Base-by-base conservation (phyloP, 2,329 filamentous ascomycete species). In the Aspergillus jensenii region DNA sequence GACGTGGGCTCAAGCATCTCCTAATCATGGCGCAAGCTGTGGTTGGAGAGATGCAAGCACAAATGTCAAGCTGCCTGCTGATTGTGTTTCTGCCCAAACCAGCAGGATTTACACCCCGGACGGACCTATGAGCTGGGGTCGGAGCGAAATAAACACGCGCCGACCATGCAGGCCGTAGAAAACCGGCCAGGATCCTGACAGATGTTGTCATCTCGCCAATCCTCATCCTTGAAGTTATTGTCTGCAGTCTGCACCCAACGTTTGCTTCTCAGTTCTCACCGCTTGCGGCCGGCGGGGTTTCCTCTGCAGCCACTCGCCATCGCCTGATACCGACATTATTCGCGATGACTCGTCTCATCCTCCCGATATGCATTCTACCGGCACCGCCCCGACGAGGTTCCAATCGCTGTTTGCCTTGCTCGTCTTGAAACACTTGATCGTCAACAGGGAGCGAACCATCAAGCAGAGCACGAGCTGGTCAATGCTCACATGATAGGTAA, bases 61-160 rank as follows among this genome's bases (percentile, higher is more conserved):
- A 39, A 49, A 55, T 40, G 52, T 61, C 45, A 57, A 45, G 44
- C 48, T 52, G 49, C 35, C 52, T 46, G 58, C 46, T 27, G 56
- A 48, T 65, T 62, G 55, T 47, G 52, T 67, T 67, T 63, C 61
- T 67, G 65, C 65, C 65, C 63, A 66, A 67, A 55, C 58, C 52
- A 61, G 52, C 59, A 57, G 55, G 50, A 56, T 52, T 40, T 45
- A 39, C 25, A 35, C 40, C 35, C 33, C 40, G 39, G 27, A 41
- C 39, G 37, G 47, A 46, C 56, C 62, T 65, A 62, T 65, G 48
- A 52, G 9, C 31, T 19, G 35, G 21, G 37, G 21, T 31, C 25
- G 14, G 23, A 31, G 49, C 19, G 43, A 59, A 62, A 47, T 62
- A 60, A 64, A 60, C 56, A 62, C 59, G 53, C 60, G 52, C 59